Percentiles rank a stretch among this genome's conserved stretches.
phyloP scores from a whole-genome alignment of 805 yeast species.

The Nakazawaea wickerhamii region DNA sequence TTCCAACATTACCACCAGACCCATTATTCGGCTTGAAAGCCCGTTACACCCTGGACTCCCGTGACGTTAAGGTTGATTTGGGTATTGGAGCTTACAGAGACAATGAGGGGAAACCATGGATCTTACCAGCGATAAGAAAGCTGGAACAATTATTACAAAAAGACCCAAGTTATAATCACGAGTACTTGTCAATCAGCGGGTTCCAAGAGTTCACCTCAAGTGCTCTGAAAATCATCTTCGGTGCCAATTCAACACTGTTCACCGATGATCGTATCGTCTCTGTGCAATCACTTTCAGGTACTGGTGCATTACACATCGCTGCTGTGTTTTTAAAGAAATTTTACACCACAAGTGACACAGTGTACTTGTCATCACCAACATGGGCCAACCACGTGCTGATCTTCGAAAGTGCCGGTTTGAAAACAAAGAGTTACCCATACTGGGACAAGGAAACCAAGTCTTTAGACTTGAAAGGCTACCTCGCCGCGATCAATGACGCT shows the following conservation, averaged over 20 bases:
- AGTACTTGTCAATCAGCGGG: constrained; percentile 82
- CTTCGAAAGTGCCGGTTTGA: constrained; percentile 64
- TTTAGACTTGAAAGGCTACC: constrained; percentile 65
- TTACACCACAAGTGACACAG: constrained; percentile 31
- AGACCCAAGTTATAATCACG: constrained; percentile 70
- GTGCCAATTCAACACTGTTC: constrained; percentile 50
- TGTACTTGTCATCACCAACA: constrained; percentile 85
- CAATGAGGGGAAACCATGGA: constrained; percentile 65
- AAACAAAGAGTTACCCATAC: constrained; percentile 72
- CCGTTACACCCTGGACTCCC: constrained; percentile 51
- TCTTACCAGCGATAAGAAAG: constrained; percentile 57
- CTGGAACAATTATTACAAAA: constrained; percentile 64
- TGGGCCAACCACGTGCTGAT: constrained; percentile 96
- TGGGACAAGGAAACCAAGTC: constrained; percentile 72
- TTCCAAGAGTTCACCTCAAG: constrained; percentile 58
- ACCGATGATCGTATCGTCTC: constrained; percentile 47
- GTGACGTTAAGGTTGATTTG: constrained; percentile 70
- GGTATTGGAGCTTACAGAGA: constrained; percentile 82
- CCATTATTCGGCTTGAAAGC: constrained; percentile 81
- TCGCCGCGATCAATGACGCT: constrained; percentile 58
- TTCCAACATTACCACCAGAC: constrained; percentile 73
- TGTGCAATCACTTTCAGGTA: constrained; percentile 78
- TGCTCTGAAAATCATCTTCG: constrained; percentile 71
- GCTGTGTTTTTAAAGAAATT: constrained; percentile 61
- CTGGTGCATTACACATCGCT: constrained; percentile 88